Conservation (phyloP, 306 rosid species). For the Vigna angularis region DNA sequence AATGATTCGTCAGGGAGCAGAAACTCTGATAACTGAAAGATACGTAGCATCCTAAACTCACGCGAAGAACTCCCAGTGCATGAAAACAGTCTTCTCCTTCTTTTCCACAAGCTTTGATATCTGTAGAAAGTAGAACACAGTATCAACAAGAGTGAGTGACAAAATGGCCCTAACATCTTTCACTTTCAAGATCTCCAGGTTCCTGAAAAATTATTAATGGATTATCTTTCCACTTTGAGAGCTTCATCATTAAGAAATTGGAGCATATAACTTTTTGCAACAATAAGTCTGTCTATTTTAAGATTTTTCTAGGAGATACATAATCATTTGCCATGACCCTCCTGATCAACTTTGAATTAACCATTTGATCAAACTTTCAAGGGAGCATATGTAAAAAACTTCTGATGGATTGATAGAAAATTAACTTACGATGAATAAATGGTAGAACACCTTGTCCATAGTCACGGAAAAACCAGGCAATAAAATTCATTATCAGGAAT, state of each 20-base stretch:
- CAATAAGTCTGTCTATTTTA: too few species aligned
- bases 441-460: constrained; percentile 71
- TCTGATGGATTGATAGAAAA: constrained; percentile 2
- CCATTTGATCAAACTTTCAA: too few species aligned
- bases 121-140: constrained; percentile 47
- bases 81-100: constrained; percentile 72
- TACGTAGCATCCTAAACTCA: constrained; percentile 89
- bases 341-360: too few species aligned
- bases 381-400: background rate
- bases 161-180: too few species aligned
- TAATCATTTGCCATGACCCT: too few species aligned
- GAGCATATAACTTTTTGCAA: too few species aligned
- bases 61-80: constrained; percentile 81
- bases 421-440: constrained; percentile 64
- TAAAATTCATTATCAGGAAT: constrained; percentile 72
- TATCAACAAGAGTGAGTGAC: background rate
- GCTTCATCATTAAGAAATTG: too few species aligned
- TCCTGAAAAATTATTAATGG: too few species aligned
- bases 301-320: too few species aligned
- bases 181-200: too few species aligned
- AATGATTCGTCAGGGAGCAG: constrained; percentile 11
- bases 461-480: constrained; percentile 91
- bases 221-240: too few species aligned
- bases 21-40: constrained; percentile 48
- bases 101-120: constrained; percentile 75